Evolutionary conservation across 257 asterid genomes (phyloP), one percentile per base, ranked within the genome.

Genomic region (Ocimum tenuiflorum): DNA sequence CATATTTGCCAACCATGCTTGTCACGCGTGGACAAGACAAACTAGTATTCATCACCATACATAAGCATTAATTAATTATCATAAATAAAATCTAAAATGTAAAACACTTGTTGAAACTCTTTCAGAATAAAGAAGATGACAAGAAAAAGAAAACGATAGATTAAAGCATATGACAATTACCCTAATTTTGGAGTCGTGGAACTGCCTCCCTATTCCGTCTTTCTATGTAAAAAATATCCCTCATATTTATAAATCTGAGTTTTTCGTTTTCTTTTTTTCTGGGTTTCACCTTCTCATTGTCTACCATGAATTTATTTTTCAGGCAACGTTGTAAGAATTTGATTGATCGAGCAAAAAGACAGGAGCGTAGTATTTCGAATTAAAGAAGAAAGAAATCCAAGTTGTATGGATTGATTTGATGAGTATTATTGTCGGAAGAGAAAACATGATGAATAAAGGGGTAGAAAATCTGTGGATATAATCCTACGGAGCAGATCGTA

Each of bases 321-420:
- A 63, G 68, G 60, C 43, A 38, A 60, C 33, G 61, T 71, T 48
- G 63, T 36, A 35, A 60, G 74, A 69, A 41, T 60, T 75, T 5
- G 17, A 69, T 27, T 47, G 69, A 52, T 65, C n/a, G 42, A 53
- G 59, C 29, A 60, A 66, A 66, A 60, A 57, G 36, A 48, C 31
- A 31, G 31, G 31, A 56, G 31, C 23, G 20, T 19, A 17, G 24
- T 68, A 31, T 68, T 56, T 52, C 19, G 9, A 47, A 31, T 2
- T 31, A 53, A 23, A 48, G 47, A 63, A 43, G 8, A 43, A 4
- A 17, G 43, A 11, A 47, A 50, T 69, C 38, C n/a, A 49, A 35
- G 45, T 48, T 6, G 51, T 1, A 39, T 46, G 0, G 50, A 52
- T 29, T 0, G 53, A 59, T 59, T 29, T 61, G 71, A 53, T 27